Base-by-base conservation (phyloP, 2,329 filamentous ascomycete species). In the Meredithiella fracta region DNA sequence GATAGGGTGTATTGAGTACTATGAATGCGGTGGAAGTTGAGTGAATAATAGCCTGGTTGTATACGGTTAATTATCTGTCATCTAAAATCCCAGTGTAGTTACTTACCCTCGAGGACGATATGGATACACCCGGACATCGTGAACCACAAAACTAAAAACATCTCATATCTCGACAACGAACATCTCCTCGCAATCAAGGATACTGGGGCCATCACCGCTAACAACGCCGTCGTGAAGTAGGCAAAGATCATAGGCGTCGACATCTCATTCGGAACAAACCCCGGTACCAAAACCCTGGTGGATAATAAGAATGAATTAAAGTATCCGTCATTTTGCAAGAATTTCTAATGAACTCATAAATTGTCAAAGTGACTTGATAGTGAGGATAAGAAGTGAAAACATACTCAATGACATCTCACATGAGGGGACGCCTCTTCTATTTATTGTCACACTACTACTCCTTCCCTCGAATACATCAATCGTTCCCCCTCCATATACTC, bases 81-180 rank as follows among this genome's bases (percentile, higher is more conserved):
- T n/a, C 29, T 2, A 31, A 23, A 50, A 11, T 15, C 8, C 1
- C 4, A 25, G 38, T 31, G 26, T 51, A 26, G 56, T 38, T 25
- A 22, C 56, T 31, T 60, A 68, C 67, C 69, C 62, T 74, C 71
- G 40, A 73, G 68, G 60, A 70, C 66, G 22, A 70, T 54, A 59
- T 72, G 70, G 59, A 72, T 72, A 59, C 61, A 76, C 66, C 70
- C 77, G 74, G 83, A 86, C 14, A 91, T 72, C 22, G 83, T 75
- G 66, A 90, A 90, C 86, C 86, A 91, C 68, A 87, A 68, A 22
- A 83, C 77, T 3, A 76, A 77, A 11, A 75, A 62, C 49, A 79
- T 72, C 61, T 88, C 84, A 25, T 65, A 65, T 6, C 62, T 67
- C 34, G 71, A 69, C 54, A 87, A 64, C 8, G 67, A 70, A 1